Evolutionary conservation across 2,329 filamentous ascomycete species (phyloP), one percentile per base, ranked within the genome.

Genomic region (Esteya vermicola): DNA sequence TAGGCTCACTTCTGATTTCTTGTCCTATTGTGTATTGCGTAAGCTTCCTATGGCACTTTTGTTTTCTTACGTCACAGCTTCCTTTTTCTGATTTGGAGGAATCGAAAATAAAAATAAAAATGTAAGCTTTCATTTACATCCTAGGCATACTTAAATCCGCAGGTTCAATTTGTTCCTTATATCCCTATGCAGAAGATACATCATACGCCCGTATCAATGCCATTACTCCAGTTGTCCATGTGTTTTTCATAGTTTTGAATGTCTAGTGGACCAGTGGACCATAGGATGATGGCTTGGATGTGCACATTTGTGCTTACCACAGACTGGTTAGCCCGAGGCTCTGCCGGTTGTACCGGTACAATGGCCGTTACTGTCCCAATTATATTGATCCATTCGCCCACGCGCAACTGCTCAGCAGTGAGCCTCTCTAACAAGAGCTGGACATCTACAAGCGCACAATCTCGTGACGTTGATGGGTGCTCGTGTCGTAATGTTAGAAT

Each of bases 311-410:
- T n/a, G n/a, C n/a, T n/a, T n/a, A 36, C 12, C 19, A 27, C 26
- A 5, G 27, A 14, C 20, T 18, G 12, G 14, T 10, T 36, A 13
- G 23, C 9, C 6, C 9, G n/a, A 13, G 20, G 4, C 19, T 16
- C 18, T 9, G 38, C 14, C 16, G 12, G 8, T 4, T 39, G 28
- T 21, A 19, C 6, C 18, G 23, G 45, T 39, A 43, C 46, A 34
- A 50, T 38, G 33, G 54, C 54, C 31, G 64, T 68, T 40, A 88
- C 65, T 55, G 93, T 93, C 6, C 88, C 89, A 48, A 95, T 73
- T 4, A 95, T 69, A 54, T 95, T 93, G 37, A 95, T 59, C 86
- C 88, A 95, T 44, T 80, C 70, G n/a, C 89, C 89, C 21, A 81
- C 62, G 38, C 76, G 68, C 39, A 81, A 69, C 38, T 82, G 67